Base-by-base conservation (phyloP, 768 basidiomycete genomes). In the Bullera alba region DNA sequence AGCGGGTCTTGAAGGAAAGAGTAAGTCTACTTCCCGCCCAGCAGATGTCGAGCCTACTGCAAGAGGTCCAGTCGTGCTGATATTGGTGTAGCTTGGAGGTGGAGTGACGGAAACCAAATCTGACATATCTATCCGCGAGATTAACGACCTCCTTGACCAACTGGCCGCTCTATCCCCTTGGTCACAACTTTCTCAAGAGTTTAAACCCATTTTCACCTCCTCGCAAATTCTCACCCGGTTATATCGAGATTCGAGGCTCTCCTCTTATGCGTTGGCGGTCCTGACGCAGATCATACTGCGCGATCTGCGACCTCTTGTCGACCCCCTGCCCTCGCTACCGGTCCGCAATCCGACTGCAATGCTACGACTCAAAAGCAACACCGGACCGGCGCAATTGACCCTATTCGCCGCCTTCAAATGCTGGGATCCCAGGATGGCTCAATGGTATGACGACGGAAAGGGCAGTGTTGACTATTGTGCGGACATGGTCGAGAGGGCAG, bases 211-310 rank as follows among this genome's bases (percentile, higher is more conserved):
- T 1, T 27, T 34, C 2, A 17, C 46, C 17, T 45, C 39, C 16
- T 35, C 54, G 16, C 56, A 52, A 0, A 77, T 82, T 50, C 74
- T 90, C 1, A 73, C 74, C n/a, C 69, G 74, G 15, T 76, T 92
- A 2, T 90, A 81, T 56, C 75, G 76, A 34, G 69, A 75, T 8
- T 60, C 63, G 16, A 34, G 29, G 2, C 73, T 89, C 8, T 75
- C 81, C 1, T 81, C 87, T 0, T 70, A 72, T 10, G 84, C 86
- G 34, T 79, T 84, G 2, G 76, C 80, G 0, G 79, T 83, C 54
- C 75, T 92, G 42, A 84, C 85, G 0, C 91, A 96, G 63, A 83
- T 93, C 56, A 85, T 96, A 51, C 78, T 93, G 29, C 86, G 85
- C 56, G 91, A 96, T 67, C 74, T 96, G 0, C 79, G 83, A 25